Evolutionary conservation across 495 filamentous ascomycete species (phyloP).

Genomic region (Aspergillus cavernicola): DNA sequence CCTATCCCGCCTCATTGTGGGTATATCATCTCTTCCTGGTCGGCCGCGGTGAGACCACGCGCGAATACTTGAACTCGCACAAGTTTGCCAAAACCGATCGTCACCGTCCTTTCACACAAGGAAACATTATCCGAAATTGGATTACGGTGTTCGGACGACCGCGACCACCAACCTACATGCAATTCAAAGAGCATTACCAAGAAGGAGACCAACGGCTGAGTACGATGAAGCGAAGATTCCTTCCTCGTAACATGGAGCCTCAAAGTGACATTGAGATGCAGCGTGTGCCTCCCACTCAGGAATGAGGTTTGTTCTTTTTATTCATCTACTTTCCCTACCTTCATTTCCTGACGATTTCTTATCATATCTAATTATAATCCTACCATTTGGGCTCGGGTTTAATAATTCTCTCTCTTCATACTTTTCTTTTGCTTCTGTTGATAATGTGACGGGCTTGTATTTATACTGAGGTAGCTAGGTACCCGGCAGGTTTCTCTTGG

Average conservation of each 20-base stretch:
- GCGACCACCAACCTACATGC: conserved; percentile 82
- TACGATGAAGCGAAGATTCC: conserved; percentile 53
- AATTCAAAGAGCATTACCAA: conserved; percentile 74
- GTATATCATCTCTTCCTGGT: conserved; percentile 89
- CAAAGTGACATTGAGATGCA: conserved; percentile 61
- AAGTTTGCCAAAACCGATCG: conserved; percentile 90
- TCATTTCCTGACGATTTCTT: conserved; percentile 7
- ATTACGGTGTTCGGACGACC: conserved; percentile 75
- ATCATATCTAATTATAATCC: conserved; percentile 1
- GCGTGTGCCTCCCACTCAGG: conserved; percentile 34
- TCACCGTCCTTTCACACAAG: conserved; percentile 86
- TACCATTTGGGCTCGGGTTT: neutral
- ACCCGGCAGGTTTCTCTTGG: neutral
- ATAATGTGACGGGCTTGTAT: conserved; percentile 5
- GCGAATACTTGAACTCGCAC: conserved; percentile 92
- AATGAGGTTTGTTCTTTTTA: conserved; percentile 8
- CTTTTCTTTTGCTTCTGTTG: conserved; percentile 6
- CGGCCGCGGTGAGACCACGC: conserved; percentile 86
- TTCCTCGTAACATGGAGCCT: conserved; percentile 47
- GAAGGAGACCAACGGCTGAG: conserved; percentile 83
- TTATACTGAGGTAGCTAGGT: conserved; percentile 7
- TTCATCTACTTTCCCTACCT: neutral
- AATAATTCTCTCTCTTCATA: conserved; percentile 3
- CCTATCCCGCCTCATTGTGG: conserved; percentile 81
- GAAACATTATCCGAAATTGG: conserved; percentile 73